Evolutionary conservation across 1,284 basidiomycete species (phyloP).

Genomic region (Malassezia sp.): DNA sequence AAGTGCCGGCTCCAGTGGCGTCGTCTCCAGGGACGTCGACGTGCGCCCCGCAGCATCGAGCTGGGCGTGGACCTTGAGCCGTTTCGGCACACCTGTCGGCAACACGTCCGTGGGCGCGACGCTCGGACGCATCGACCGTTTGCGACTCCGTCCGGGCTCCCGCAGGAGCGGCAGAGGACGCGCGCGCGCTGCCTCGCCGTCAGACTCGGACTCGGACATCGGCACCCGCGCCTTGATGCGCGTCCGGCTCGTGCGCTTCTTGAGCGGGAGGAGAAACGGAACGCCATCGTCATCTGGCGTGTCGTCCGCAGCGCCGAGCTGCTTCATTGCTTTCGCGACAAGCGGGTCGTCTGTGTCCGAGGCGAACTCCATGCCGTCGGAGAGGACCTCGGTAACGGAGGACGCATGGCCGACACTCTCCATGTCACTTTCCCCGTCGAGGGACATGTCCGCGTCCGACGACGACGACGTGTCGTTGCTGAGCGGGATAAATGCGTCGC

Average conservation of each 20-base stretch:
- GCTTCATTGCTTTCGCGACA: constrained; percentile 30
- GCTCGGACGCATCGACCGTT: neutral
- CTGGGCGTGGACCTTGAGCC: neutral
- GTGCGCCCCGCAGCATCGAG: neutral
- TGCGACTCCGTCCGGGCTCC: neutral
- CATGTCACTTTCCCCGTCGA: neutral
- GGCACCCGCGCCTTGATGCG: constrained; percentile 30
- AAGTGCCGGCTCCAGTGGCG: no score
- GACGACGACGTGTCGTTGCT: neutral
- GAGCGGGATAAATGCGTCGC: no score
- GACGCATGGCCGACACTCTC: constrained; percentile 11
- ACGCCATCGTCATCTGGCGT: constrained; percentile 1
- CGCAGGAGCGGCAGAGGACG: no score
- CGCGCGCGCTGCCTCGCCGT: no score
- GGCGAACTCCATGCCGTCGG: neutral
- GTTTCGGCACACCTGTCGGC: neutral
- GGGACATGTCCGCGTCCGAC: neutral
- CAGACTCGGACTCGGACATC: neutral
- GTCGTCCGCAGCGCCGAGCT: constrained; percentile 1
- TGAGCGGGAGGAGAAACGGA: constrained; percentile 25
- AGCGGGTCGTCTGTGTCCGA: constrained; percentile 19
- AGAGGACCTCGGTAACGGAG: constrained; percentile 2
- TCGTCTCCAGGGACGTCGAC: no score
- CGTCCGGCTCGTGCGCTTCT: constrained; percentile 36
- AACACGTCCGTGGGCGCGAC: neutral